A percentile compares a stretch with the other conserved stretches of the same genome.
Evolutionary conservation across 768 basidiomycete species (phyloP).

Genomic region (Leucocoprinus birnbaumii): DNA sequence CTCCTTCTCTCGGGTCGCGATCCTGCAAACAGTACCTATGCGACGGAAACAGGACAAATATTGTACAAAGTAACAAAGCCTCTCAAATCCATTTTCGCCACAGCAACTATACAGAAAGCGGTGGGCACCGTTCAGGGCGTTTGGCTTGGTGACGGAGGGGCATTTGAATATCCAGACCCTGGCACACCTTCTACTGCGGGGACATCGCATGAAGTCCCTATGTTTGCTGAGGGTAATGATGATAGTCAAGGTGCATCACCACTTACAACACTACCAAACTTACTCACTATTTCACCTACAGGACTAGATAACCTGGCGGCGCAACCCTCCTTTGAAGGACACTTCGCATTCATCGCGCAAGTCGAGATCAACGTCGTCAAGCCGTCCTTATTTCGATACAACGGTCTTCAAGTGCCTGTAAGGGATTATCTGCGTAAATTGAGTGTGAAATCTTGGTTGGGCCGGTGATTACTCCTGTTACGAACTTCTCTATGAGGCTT

Average conservation of each 20-base stretch:
- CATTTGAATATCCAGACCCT: no score
- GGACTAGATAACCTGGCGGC: not conserved
- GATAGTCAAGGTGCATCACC: no score
- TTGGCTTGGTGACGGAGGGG: not conserved
- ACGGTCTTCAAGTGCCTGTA: not conserved
- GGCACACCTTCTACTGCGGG: not conserved
- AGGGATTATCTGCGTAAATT: constrained; percentile 20
- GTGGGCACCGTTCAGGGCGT: constrained; percentile 2
- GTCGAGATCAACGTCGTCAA: constrained; percentile 15
- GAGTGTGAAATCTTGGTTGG: no score
- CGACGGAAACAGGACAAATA: constrained; percentile 17
- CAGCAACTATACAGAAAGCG: constrained; percentile 15
- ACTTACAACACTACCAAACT: no score
- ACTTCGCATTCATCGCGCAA: constrained; percentile 11
- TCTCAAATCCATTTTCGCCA: not conserved
- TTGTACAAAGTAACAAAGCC: constrained; percentile 20
- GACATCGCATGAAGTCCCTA: not conserved
- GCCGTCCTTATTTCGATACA: constrained; percentile 11
- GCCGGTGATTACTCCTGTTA: no score
- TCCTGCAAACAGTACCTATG: constrained; percentile 19
- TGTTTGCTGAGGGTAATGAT: not conserved
- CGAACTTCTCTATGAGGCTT: no score
- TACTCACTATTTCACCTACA: not conserved
- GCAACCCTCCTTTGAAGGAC: not conserved
- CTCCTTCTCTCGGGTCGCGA: constrained; percentile 20